Conservation (phyloP, 768 basidiomycete genomes). For the Pulveroboletus sp. region DNA sequence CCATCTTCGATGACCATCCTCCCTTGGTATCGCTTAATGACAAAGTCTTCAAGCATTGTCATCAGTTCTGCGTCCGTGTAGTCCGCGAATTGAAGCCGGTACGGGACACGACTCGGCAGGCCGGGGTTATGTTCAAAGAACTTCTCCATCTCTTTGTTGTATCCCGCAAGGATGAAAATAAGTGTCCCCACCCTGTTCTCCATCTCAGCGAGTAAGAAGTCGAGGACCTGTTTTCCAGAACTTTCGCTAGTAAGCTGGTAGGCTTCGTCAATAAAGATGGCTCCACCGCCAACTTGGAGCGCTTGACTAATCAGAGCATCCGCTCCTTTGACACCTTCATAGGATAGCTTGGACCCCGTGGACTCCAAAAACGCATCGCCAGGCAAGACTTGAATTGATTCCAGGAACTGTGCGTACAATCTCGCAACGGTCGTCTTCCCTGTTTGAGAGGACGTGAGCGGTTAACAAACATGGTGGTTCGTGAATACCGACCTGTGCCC, state of each 20-base stretch:
- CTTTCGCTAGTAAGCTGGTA: slow-evolving; percentile 57
- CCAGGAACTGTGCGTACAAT: slow-evolving; percentile 60
- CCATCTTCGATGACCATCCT: slow-evolving; percentile 59
- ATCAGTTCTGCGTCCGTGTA: slow-evolving; percentile 58
- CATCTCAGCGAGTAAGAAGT: slow-evolving; percentile 74
- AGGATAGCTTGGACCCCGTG: slow-evolving; percentile 58
- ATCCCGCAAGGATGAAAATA: slow-evolving; percentile 73
- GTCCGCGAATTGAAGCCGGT: slow-evolving; percentile 57
- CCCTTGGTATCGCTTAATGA: slow-evolving; percentile 46
- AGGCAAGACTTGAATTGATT: slow-evolving; percentile 53
- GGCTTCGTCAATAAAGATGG: slow-evolving; percentile 72
- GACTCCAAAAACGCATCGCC: slow-evolving; percentile 58
- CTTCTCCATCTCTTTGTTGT: slow-evolving; percentile 70
- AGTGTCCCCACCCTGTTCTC: slow-evolving; percentile 64
- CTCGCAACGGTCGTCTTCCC: slow-evolving; percentile 73
- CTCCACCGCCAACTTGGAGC: slow-evolving; percentile 56
- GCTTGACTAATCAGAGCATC: slow-evolving; percentile 51
- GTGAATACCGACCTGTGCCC: slow-evolving; percentile 55
- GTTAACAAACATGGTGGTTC: not conserved
- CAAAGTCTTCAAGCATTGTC: slow-evolving; percentile 48
- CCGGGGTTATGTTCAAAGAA: slow-evolving; percentile 81
- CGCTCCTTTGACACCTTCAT: slow-evolving; percentile 52
- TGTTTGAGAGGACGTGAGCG: slow-evolving; percentile 15
- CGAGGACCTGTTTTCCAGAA: slow-evolving; percentile 57
- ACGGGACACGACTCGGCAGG: slow-evolving; percentile 62